These are phyloP conservation scores for Xylariales sp. DNA, from an alignment of 2,329 filamentous ascomycete genomes.

Conservation along the genomic window DNA sequence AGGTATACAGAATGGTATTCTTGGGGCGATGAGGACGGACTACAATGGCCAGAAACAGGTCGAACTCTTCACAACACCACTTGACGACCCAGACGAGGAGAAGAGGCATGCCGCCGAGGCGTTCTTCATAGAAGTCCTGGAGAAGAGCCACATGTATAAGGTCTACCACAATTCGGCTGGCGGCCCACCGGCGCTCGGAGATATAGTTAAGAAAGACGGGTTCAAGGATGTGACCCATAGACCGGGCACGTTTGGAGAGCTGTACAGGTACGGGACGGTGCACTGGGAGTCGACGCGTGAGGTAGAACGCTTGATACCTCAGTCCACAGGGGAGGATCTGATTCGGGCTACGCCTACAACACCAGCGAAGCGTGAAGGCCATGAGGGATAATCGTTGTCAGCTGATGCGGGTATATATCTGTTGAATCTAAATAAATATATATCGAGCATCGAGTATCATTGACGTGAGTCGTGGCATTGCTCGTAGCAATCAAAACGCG, in stretches of 20 bases:
- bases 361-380: conserved; percentile 9
- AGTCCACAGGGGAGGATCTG: conserved; percentile 41
- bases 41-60: conserved; percentile 47
- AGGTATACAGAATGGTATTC: conserved; percentile 35
- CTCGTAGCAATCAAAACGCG: conserved; percentile 14
- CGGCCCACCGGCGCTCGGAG: conserved; percentile 48
- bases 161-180: conserved; percentile 53
- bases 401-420: background rate
- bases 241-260: conserved; percentile 50
- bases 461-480: background rate
- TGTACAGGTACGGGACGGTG: conserved; percentile 52
- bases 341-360: conserved; percentile 43
- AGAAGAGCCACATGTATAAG: conserved; percentile 53
- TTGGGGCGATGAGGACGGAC: conserved; percentile 49
- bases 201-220: conserved; percentile 45
- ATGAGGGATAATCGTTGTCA: background rate
- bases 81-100: conserved; percentile 48
- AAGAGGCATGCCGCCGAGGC: conserved; percentile 47
- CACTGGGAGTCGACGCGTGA: conserved; percentile 49
- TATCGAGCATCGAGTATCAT: background rate
- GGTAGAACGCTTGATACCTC: conserved; percentile 45
- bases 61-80: conserved; percentile 49
- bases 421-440: background rate
- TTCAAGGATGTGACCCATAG: conserved; percentile 48
- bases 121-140: conserved; percentile 51